A percentile compares a stretch with the other conserved stretches of the same genome.
These are phyloP conservation scores for Cryphonectria parasitica DNA, from an alignment of 2,329 filamentous ascomycete genomes.

Conservation along the genomic window DNA sequence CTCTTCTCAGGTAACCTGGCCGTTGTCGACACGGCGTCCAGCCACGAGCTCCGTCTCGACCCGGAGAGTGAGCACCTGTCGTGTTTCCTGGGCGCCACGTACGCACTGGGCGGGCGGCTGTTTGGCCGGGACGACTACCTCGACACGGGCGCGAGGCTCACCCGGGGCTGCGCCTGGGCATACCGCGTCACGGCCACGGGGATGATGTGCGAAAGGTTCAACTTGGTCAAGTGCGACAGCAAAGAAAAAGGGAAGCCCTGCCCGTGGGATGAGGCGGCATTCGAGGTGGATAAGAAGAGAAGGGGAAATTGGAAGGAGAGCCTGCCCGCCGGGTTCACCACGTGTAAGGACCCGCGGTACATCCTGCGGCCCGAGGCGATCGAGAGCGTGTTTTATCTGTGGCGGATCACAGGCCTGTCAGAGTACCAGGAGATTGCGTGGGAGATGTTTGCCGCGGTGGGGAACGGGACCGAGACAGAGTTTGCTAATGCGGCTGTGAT, in stretches of 20 bases:
- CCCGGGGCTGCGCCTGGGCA: slow-evolving; percentile 65
- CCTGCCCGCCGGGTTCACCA: slow-evolving; percentile 64
- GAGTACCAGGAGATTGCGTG: slow-evolving; percentile 56
- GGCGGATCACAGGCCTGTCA: slow-evolving; percentile 53
- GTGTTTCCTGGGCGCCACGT: slow-evolving; percentile 74
- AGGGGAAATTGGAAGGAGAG: slow-evolving; percentile 33
- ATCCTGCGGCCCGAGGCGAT: slow-evolving; percentile 46
- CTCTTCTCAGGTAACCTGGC: slow-evolving; percentile 58
- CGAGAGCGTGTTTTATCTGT: slow-evolving; percentile 53
- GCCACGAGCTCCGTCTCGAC: slow-evolving; percentile 39
- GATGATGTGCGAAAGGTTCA: slow-evolving; percentile 63
- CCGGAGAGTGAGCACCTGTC: slow-evolving; percentile 59
- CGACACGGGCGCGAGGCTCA: slow-evolving; percentile 58
- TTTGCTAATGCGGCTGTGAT: slow-evolving; percentile 52
- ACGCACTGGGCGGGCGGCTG: slow-evolving; percentile 67
- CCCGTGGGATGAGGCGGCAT: slow-evolving; percentile 48
- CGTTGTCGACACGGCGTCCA: slow-evolving; percentile 24
- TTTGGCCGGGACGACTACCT: slow-evolving; percentile 59
- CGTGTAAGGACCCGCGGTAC: slow-evolving; percentile 54
- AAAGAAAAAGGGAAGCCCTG: slow-evolving; percentile 37
- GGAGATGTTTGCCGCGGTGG: slow-evolving; percentile 55
- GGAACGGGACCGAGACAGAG: slow-evolving; percentile 50
- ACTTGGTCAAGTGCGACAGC: slow-evolving; percentile 46
- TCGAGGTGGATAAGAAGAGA: slow-evolving; percentile 32
- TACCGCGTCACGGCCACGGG: slow-evolving; percentile 61